These are phyloP conservation scores for Colletotrichum higginsianum DNA, from an alignment of 2,329 filamentous ascomycete genomes.

Conservation along the genomic window DNA sequence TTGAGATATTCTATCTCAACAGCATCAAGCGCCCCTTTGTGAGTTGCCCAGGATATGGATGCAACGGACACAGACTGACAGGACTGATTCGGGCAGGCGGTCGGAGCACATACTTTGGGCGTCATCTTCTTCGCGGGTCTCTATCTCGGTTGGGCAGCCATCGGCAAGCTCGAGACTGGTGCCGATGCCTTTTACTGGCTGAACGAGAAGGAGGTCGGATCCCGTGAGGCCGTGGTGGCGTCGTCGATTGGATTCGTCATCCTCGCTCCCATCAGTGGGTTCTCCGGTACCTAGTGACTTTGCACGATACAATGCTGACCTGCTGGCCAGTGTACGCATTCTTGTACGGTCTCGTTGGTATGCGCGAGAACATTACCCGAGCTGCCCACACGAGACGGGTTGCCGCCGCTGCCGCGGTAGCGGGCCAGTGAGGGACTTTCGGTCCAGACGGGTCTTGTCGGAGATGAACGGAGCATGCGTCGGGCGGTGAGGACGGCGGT, in stretches of 20 bases:
- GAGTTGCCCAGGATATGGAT: slow-evolving; percentile 44
- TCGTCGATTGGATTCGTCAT: slow-evolving; percentile 62
- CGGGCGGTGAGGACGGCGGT: slow-evolving; percentile 42
- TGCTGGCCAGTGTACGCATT: slow-evolving; percentile 60
- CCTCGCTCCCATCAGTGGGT: slow-evolving; percentile 62
- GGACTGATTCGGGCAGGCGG: slow-evolving; percentile 53
- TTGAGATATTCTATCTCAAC: slow-evolving; percentile 66
- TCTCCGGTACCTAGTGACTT: slow-evolving; percentile 18
- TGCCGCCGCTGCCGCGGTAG: slow-evolving; percentile 37
- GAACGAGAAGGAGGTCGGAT: slow-evolving; percentile 60
- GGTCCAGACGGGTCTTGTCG: slow-evolving; percentile 41
- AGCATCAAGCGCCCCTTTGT: slow-evolving; percentile 68
- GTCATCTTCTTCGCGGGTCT: slow-evolving; percentile 57
- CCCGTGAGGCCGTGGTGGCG: slow-evolving; percentile 59
- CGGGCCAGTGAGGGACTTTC: slow-evolving; percentile 42
- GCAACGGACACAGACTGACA: slow-evolving; percentile 35
- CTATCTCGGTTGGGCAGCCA: slow-evolving; percentile 66
- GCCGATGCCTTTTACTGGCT: slow-evolving; percentile 67
- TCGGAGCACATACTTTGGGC: slow-evolving; percentile 60
- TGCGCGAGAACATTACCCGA: slow-evolving; percentile 59
- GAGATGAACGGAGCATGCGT: slow-evolving; percentile 38
- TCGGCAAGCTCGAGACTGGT: slow-evolving; percentile 63
- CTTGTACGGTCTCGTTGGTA: slow-evolving; percentile 64
- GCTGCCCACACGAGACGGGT: slow-evolving; percentile 36
- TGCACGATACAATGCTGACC: slow-evolving; percentile 22